These are phyloP conservation scores for Logfia minima DNA, from an alignment of 129 eudicot species.

Conservation along the genomic window DNA sequence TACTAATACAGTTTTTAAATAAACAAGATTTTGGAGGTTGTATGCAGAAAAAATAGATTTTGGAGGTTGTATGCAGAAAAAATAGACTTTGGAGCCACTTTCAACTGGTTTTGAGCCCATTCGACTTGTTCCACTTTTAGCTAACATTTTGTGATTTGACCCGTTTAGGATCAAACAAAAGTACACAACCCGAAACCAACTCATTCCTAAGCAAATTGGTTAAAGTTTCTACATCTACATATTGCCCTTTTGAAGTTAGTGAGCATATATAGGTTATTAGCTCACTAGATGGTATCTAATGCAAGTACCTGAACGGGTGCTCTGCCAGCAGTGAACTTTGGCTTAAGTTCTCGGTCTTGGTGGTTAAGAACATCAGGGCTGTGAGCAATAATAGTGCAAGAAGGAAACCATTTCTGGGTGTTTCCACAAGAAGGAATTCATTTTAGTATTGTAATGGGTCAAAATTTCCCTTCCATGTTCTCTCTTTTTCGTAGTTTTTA, in stretches of 20 bases:
- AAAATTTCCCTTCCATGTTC: too few relatives aligned
- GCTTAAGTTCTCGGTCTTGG: constrained; percentile 54
- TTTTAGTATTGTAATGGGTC: too few relatives aligned
- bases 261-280: not conserved
- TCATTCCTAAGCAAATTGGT: not conserved
- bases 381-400: constrained; percentile 39
- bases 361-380: constrained; percentile 47
- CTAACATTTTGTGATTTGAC: too few relatives aligned
- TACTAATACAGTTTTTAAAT: too few relatives aligned
- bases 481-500: too few relatives aligned
- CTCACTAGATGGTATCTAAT: not conserved
- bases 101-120: not conserved
- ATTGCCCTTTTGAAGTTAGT: not conserved
- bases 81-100: not conserved
- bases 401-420: constrained; percentile 68
- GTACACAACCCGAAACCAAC: not conserved
- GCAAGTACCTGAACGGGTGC: constrained; percentile 43
- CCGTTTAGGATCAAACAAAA: not conserved
- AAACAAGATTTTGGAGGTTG: not conserved
- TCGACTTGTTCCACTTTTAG: not conserved
- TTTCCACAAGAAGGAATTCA: constrained; percentile 69
- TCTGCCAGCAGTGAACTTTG: constrained; percentile 34
- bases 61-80: not conserved
- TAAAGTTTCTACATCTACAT: not conserved
- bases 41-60: not conserved